Evolutionary conservation across 805 yeast genomes (phyloP), one percentile per base, ranked within the genome.

Genomic region (Yarrowia sp.): DNA sequence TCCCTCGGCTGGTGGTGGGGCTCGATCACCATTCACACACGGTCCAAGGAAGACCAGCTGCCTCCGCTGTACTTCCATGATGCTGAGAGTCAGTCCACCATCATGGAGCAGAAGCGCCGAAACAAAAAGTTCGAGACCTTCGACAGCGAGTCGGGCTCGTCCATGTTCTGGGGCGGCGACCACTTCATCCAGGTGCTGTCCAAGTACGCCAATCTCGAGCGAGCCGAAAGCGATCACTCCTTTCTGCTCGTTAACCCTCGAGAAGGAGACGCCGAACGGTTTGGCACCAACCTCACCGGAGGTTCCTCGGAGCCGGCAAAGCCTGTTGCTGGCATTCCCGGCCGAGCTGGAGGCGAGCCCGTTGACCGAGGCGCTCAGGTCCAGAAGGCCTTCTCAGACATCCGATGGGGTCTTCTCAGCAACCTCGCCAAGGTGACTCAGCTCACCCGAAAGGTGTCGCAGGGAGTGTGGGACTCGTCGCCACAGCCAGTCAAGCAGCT

Each of bases 31-130:
- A 73, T 94, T 27, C 86, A 90, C 72, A 82, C 93, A 1, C 81
- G 82, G 66, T 71, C 74, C 31, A 83, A 76, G 41, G 83, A 83
- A 8, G 61, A 55, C 61, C 83, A 84, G 44, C 74, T 90, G 16
- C 98, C 98, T 0, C 86, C 91, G 4, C 69, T 94, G 39, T 94
- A 92, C 72, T 92, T 94, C 77, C 99, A 94, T 73, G 99, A 94
- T 70, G 87, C 88, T 62, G 92, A 88, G 67, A 83, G 87, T 32
- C 86, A 89, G 6, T 87, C 93, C 39, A 90, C 96, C 0, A 75
- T 80, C 55, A 74, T 80, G 64, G 86, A 82, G 65, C 87, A 84
- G 65, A 80, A 81, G 56, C 70, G 81, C 60, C 80, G 85, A 60
- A 83, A 82, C 66, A 82, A 83, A 68, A 76, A 81, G 13, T 90